Evolutionary conservation across 768 basidiomycete genomes (phyloP).

Genomic region (Auriscalpium microsporum): DNA sequence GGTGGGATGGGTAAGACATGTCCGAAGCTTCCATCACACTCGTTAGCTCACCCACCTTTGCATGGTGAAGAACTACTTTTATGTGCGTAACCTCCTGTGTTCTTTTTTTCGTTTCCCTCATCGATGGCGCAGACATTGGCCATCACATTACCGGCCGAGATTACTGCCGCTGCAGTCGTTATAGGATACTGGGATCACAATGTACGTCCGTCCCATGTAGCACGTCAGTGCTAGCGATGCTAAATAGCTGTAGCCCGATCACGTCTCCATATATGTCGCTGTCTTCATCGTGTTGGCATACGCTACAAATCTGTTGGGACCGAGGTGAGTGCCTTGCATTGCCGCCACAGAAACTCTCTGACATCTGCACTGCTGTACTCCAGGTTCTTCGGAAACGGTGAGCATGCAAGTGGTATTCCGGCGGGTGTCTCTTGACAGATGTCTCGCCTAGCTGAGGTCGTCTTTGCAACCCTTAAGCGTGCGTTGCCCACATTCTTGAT

Average conservation of each 20-base stretch:
- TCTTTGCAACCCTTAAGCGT: conserved; percentile 15
- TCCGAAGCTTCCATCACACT: neutral
- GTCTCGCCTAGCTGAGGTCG: conserved; percentile 4
- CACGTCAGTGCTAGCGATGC: neutral
- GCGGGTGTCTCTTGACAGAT: neutral
- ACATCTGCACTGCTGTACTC: neutral
- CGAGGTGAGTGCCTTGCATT: neutral
- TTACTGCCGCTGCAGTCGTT: conserved; percentile 11
- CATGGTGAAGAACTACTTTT: conserved; percentile 11
- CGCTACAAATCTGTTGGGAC: conserved; percentile 8
- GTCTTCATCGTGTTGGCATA: conserved; percentile 6
- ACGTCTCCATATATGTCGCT: conserved; percentile 8
- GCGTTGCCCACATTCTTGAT: neutral
- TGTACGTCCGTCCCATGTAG: neutral
- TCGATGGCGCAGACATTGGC: conserved; percentile 7
- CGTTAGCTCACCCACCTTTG: neutral
- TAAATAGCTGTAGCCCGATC: neutral
- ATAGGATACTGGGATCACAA: conserved; percentile 13
- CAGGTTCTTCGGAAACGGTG: conserved; percentile 13
- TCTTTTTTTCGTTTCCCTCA: neutral
- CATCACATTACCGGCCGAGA: conserved; percentile 12
- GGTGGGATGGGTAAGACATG: conserved; percentile 14
- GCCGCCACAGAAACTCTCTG: neutral
- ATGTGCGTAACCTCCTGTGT: conserved; percentile 1
- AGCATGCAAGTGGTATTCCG: neutral